Evolutionary conservation across 1,284 basidiomycete genomes (phyloP), one percentile per base, ranked within the genome.

Genomic region (Tremellales sp.): DNA sequence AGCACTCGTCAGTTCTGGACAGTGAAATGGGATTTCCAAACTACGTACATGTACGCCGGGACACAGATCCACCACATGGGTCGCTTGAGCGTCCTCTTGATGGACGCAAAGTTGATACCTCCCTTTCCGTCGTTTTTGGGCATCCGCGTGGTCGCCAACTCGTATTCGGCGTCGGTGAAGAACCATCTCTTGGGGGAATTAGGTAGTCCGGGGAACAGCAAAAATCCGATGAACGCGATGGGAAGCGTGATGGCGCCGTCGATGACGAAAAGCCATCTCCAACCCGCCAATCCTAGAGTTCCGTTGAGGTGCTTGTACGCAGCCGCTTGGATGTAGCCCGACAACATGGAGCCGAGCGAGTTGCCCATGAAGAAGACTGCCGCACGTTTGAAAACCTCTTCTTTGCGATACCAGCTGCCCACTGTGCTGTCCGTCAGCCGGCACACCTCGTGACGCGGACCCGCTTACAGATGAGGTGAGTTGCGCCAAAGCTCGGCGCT

Each of bases 241-340:
- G 62, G 62, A 4, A 62, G 43, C 19, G 62, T 62, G 45, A 61
- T 58, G 37, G 40, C 32, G 5, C 50, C 59, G 47, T 60, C 54
- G 38, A 61, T 51, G 48, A 61, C 54, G 52, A 60, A 60, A 6
- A 57, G 49, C 54, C 57, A 65, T 27, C 57, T 29, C 61, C 61
- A 63, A 2, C 61, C 60, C 1, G 44, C 47, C 2, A 57, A 41
- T 10, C 59, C 59, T 21, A 51, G 27, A 1, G 53, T 51, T 8
- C 61, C 61, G 39, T 56, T 53, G 3, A 63, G 47, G 27, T 51
- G 43, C 10, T 39, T 53, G 45, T 56, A 58, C 0, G 58, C 56
- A 16, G 56, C 61, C 3, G 56, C 44, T 37, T 61, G 61, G 12
- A 62, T 48, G 43, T 57, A 58, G 0, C 58, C 56, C 8, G 41